These are phyloP conservation scores for Dipodascopsis uninucleata DNA, from an alignment of 805 yeast genomes.

Conservation along the genomic window DNA sequence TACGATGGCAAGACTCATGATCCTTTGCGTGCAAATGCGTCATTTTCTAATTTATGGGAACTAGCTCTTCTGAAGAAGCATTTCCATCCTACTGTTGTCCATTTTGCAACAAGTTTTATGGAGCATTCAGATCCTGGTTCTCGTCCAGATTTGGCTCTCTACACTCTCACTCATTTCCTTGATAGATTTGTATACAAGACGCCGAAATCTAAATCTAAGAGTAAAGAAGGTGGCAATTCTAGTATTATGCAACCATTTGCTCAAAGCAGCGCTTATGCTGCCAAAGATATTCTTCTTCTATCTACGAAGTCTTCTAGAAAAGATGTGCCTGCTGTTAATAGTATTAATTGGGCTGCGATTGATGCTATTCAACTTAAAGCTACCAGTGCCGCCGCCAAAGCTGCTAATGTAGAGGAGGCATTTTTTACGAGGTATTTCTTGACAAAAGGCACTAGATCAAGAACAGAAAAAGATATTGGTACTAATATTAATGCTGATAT, in stretches of 20 bases:
- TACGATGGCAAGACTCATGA: constrained; percentile 90
- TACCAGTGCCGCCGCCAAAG: constrained; percentile 65
- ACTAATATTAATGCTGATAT: constrained; percentile 34
- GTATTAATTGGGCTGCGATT: constrained; percentile 74
- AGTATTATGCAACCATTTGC: constrained; percentile 98
- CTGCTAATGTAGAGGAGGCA: constrained; percentile 5
- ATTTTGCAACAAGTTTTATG: constrained; percentile 67
- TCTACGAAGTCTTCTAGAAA: constrained; percentile 45
- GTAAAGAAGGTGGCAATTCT: constrained; percentile 57
- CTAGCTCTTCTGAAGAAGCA: constrained; percentile 66
- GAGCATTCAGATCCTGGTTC: constrained; percentile 43
- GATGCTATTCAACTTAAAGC: too few species aligned
- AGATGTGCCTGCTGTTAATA: constrained; percentile 67
- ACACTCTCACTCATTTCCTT: constrained; percentile 82
- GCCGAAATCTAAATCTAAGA: constrained; percentile 68
- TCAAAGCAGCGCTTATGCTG: constrained; percentile 21
- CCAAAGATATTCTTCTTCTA: constrained; percentile 34
- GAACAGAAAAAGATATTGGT: constrained; percentile 27
- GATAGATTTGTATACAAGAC: constrained; percentile 94
- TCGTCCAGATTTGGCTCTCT: constrained; percentile 88
- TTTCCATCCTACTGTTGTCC: constrained; percentile 86
- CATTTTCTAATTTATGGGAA: constrained; percentile 83
- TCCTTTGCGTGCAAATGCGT: constrained; percentile 88
- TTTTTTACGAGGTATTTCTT: constrained; percentile 45
- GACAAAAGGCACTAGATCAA: constrained; percentile 34